Evolutionary conservation across 2,329 filamentous ascomycete species (phyloP).

Genomic region (Fusarium papillatum): DNA sequence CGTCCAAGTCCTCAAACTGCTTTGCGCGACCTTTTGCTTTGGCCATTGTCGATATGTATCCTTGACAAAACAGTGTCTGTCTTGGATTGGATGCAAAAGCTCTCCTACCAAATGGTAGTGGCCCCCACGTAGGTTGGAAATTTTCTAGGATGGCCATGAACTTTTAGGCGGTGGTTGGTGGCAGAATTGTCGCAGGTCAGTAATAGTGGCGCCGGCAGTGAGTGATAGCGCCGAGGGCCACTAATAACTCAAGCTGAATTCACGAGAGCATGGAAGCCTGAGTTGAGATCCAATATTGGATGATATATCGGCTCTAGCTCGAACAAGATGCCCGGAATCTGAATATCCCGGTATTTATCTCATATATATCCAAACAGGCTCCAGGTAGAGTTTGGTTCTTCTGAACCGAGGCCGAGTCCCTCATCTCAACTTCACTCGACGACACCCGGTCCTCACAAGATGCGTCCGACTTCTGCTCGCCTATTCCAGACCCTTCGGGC

Average conservation of each 20-base stretch:
- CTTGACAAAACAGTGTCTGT: conserved; percentile 16
- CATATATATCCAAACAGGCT: neutral
- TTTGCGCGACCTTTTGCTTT: conserved; percentile 67
- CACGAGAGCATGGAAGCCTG: neutral
- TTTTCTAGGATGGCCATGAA: conserved; percentile 52
- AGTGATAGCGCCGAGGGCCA: conserved; percentile 20
- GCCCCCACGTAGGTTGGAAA: conserved; percentile 49
- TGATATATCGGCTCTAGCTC: neutral
- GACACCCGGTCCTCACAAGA: conserved; percentile 37
- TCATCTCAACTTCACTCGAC: neutral
- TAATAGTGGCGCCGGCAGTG: neutral
- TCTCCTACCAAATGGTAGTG: conserved; percentile 18
- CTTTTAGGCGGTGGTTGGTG: conserved; percentile 65
- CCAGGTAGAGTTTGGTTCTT: neutral
- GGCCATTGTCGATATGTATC: conserved; percentile 60
- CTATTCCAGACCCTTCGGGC: conserved; percentile 50
- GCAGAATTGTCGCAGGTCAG: conserved; percentile 54
- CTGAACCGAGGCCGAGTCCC: neutral
- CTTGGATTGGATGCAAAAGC: conserved; percentile 26
- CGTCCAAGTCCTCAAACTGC: conserved; percentile 73
- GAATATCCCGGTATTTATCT: neutral
- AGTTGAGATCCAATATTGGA: conserved; percentile 5
- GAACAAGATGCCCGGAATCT: neutral
- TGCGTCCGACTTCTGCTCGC: conserved; percentile 54
- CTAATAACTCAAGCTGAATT: neutral